phyloP scores from a whole-genome alignment of 495 filamentous ascomycete species.

The Penicillium verhagenii region DNA sequence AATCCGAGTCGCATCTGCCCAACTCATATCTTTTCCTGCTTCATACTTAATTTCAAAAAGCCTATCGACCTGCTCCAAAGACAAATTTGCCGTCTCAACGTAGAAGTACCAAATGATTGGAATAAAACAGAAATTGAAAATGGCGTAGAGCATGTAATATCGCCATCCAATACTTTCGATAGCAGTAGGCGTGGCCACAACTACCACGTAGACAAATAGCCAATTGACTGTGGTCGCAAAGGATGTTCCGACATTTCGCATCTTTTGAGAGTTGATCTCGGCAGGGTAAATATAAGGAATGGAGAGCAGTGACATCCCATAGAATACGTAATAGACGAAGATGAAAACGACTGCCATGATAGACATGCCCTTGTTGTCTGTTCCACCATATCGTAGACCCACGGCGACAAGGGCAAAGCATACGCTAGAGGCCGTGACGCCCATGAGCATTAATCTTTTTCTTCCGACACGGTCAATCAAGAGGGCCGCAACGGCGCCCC shows the following conservation, averaged over 20 bases:
- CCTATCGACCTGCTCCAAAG: constrained; percentile 33
- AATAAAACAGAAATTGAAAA: constrained; percentile 32
- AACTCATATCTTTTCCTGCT: no score
- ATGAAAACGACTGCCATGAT: constrained; percentile 23
- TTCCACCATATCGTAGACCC: background rate
- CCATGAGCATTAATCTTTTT: background rate
- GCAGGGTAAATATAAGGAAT: constrained; percentile 34
- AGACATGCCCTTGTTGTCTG: constrained; percentile 15
- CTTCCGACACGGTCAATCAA: constrained; percentile 7
- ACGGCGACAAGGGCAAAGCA: background rate
- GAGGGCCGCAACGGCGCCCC: constrained; percentile 10
- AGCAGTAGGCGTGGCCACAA: constrained; percentile 33
- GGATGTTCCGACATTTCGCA: constrained; percentile 24
- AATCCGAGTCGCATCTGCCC: no score
- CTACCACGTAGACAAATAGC: constrained; percentile 27
- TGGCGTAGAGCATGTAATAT: constrained; percentile 32
- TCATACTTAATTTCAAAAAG: constrained; percentile 17
- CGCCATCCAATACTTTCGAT: constrained; percentile 25
- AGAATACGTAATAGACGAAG: constrained; percentile 30
- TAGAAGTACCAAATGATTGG: constrained; percentile 32
- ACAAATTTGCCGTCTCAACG: constrained; percentile 27
- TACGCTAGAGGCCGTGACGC: background rate
- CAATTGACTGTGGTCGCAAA: constrained; percentile 26
- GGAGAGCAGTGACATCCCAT: constrained; percentile 16
- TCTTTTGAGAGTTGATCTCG: constrained; percentile 31